Evolutionary conservation across 306 rosid species (phyloP), one percentile per base, ranked within the genome.

Genomic region (Lotus japonicus): DNA sequence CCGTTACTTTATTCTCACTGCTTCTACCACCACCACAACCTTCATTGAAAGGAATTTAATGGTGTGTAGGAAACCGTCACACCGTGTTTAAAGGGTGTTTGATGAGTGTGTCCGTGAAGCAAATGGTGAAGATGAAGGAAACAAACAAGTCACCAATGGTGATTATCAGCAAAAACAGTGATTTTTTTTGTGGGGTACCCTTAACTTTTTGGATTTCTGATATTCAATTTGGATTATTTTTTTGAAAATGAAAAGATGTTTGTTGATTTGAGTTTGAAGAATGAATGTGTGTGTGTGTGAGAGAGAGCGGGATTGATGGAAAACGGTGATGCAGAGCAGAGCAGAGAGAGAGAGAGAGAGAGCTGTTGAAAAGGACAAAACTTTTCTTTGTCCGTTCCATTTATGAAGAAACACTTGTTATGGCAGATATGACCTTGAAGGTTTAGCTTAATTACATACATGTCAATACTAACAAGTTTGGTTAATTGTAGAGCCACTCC

Each of bases 171-270:
- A 11, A 76, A 77, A 51, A 66, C 26, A 76, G 70, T 61, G 11
- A 73, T 21, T 21, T 21, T 48, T 74, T 73, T 13, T 62, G 70
- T 77, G 70, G 79, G 82, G 69, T 64, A 43, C 26, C 46, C 7
- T 28, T 4, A n/a, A 41, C 46, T 55, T 67, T 61, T 76, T 48
- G 23, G 39, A 45, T 76, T 39, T 51, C 70, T 55, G 62, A 0
- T 7, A 11, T 9, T 17, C 31, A 68, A 59, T 42, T 58, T 6
- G 50, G 41, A 12, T 68, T n/a, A 39, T 9, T 75, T 4, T 3
- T 50, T 11, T 1, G 4, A n/a, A n/a, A n/a, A n/a, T n/a, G 42
- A 38, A 38, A 38, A 38, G 3, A 38, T 5, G 2, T 31, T 8
- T 17, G 41, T 11, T 18, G 8, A 17, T 35, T 45, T 41, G 11